A percentile compares a stretch with the other conserved stretches of the same genome.
Evolutionary conservation across 768 basidiomycete species (phyloP).

Genomic region (Amylocystis lapponica): DNA sequence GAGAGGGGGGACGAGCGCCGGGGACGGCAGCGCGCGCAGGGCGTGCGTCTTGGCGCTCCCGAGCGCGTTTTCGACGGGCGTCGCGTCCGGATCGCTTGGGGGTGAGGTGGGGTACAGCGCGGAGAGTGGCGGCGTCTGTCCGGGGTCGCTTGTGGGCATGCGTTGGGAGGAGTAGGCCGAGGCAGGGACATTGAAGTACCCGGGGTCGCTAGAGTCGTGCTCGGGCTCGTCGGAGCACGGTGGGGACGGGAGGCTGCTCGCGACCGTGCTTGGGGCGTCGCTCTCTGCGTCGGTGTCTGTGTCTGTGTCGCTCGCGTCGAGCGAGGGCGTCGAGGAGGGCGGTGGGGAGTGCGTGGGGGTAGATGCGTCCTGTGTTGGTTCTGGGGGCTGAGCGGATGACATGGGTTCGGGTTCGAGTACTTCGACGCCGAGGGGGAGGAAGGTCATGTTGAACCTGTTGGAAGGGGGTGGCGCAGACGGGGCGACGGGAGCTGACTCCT

Average conservation of each 20-base stretch:
- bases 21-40: slow-evolving; percentile 23
- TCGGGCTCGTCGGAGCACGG: slow-evolving; percentile 12
- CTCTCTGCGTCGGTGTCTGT: slow-evolving; percentile 20
- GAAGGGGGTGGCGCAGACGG: no score
- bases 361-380: not conserved
- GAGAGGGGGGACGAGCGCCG: slow-evolving; percentile 22
- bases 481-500: not conserved
- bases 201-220: no score
- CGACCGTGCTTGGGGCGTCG: no score
- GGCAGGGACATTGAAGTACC: no score
- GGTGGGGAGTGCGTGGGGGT: not conserved
- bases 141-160: slow-evolving; percentile 5
- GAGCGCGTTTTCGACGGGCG: not conserved
- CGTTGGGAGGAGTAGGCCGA: slow-evolving; percentile 6
- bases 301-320: slow-evolving; percentile 15
- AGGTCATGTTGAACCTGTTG: slow-evolving; percentile 14
- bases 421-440: slow-evolving; percentile 10
- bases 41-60: slow-evolving; percentile 8
- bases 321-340: slow-evolving; percentile 5
- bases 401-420: not conserved
- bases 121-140: slow-evolving; percentile 17
- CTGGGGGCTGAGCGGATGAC: not conserved
- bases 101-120: slow-evolving; percentile 9
- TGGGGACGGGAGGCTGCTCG: slow-evolving; percentile 12
- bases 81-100: not conserved